Percentiles rank a stretch among this genome's conserved stretches.
These are phyloP conservation scores for Schwanniomyces sp. DNA, from an alignment of 805 yeast species.

Conservation along the genomic window DNA sequence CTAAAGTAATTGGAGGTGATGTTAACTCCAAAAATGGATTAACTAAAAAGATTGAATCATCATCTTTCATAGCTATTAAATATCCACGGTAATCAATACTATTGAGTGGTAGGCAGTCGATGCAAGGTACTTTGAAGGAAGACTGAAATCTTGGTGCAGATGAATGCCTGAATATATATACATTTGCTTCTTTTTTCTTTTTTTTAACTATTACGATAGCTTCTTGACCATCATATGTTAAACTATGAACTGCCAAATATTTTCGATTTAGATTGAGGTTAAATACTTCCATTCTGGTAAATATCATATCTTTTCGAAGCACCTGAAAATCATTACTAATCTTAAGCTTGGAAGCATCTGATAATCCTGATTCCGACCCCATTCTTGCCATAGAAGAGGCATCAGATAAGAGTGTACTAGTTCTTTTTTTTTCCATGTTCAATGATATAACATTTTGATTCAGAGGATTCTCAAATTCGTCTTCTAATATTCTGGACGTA, in stretches of 20 bases:
- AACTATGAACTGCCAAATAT: slow-evolving; percentile 22
- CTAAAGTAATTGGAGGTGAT: slow-evolving; percentile 28
- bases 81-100: slow-evolving; percentile 41
- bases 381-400: slow-evolving; percentile 46
- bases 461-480: slow-evolving; percentile 22
- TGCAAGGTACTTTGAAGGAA: slow-evolving; percentile 25
- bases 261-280: slow-evolving; percentile 26
- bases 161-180: slow-evolving; percentile 48
- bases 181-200: slow-evolving; percentile 40
- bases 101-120: slow-evolving; percentile 41
- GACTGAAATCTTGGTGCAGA: slow-evolving; percentile 32
- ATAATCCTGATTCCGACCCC: slow-evolving; percentile 36
- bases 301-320: slow-evolving; percentile 65
- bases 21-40: slow-evolving; percentile 58
- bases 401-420: slow-evolving; percentile 43
- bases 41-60: slow-evolving; percentile 38
- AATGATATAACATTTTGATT: slow-evolving; percentile 27
- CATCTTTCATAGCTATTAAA: slow-evolving; percentile 40
- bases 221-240: slow-evolving; percentile 56
- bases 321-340: slow-evolving; percentile 27
- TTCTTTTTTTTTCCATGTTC: slow-evolving; percentile 43
- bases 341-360: slow-evolving; percentile 21
- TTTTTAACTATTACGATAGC: slow-evolving; percentile 57
- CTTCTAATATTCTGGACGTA: slow-evolving; percentile 43
- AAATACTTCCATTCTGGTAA: slow-evolving; percentile 56